These are phyloP conservation scores for Naegleria fowleri DNA, from an alignment of 208 protist genomes.

Conservation along the genomic window DNA sequence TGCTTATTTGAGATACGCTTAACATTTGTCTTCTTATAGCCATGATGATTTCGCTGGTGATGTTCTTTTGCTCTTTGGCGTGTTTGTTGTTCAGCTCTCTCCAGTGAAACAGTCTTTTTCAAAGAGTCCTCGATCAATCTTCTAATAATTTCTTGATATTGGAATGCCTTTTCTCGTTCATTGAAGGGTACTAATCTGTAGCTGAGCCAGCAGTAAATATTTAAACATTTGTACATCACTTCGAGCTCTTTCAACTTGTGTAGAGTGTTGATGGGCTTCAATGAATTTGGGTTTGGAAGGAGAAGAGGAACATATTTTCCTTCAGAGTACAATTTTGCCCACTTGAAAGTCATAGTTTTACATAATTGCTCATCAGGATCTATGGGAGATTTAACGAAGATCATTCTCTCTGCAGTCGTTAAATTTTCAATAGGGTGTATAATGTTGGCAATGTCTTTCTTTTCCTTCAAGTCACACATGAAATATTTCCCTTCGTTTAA, in stretches of 20 bases:
- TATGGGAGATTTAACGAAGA: not conserved
- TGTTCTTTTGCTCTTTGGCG: not conserved
- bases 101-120: not conserved
- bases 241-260: slow-evolving; percentile 46
- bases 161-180: slow-evolving; percentile 46
- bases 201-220: slow-evolving; percentile 73
- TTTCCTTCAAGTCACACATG: slow-evolving; percentile 18
- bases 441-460: not conserved
- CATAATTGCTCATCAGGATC: not conserved
- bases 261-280: not conserved
- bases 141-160: slow-evolving; percentile 1
- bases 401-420: not conserved
- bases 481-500: slow-evolving; percentile 22
- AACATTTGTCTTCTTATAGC: not conserved
- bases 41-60: not conserved
- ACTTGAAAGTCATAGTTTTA: not conserved
- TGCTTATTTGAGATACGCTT: not conserved
- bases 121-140: not conserved
- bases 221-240: slow-evolving; percentile 53
- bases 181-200: slow-evolving; percentile 72
- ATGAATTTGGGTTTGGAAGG: not conserved
- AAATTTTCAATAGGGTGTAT: not conserved
- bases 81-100: not conserved
- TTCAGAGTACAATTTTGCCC: not conserved
- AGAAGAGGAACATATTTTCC: not conserved